These are phyloP conservation scores for Coniochaeta sp. DNA, from an alignment of 2,329 filamentous ascomycete genomes.

Conservation along the genomic window DNA sequence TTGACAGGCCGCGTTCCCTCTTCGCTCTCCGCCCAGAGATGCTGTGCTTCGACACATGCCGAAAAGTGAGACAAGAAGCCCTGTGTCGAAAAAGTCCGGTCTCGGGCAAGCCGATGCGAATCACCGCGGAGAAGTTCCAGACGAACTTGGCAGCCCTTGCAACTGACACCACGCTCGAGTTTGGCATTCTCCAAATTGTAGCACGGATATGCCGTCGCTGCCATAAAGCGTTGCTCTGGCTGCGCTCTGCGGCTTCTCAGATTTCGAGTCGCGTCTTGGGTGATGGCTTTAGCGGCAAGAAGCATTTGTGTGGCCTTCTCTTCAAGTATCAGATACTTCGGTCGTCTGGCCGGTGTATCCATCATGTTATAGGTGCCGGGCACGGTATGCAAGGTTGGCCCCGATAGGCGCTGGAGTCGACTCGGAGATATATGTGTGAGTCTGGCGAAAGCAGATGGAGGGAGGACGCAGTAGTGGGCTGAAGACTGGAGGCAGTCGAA, in stretches of 20 bases:
- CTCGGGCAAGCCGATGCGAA: slow-evolving; percentile 3
- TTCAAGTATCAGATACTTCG: slow-evolving; percentile 10
- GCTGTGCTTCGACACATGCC: slow-evolving; percentile 10
- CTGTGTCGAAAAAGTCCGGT: slow-evolving; percentile 8
- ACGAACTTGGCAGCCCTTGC: slow-evolving; percentile 12
- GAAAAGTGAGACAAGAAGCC: slow-evolving; percentile 13
- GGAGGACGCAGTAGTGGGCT: slow-evolving; percentile 10
- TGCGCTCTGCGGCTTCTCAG: slow-evolving; percentile 7
- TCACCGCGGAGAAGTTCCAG: slow-evolving; percentile 1
- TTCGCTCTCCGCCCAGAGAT: slow-evolving; percentile 11
- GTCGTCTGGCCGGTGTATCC: slow-evolving; percentile 5
- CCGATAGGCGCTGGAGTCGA: slow-evolving; percentile 8
- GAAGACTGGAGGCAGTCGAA: slow-evolving; percentile 12
- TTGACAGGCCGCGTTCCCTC: neutral
- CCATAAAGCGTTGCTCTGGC: slow-evolving; percentile 10
- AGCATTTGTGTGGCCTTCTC: too few species aligned
- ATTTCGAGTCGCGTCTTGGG: slow-evolving; percentile 5
- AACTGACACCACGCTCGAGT: slow-evolving; percentile 13
- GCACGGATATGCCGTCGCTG: slow-evolving; percentile 13
- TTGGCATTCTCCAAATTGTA: slow-evolving; percentile 11
- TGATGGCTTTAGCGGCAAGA: slow-evolving; percentile 2
- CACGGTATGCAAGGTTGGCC: slow-evolving; percentile 9
- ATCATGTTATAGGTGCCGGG: slow-evolving; percentile 10
- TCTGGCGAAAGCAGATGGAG: slow-evolving; percentile 8
- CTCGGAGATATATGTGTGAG: slow-evolving; percentile 9